Conservation (phyloP, 108 stramenopile species). For the Bacterosira constricta region DNA sequence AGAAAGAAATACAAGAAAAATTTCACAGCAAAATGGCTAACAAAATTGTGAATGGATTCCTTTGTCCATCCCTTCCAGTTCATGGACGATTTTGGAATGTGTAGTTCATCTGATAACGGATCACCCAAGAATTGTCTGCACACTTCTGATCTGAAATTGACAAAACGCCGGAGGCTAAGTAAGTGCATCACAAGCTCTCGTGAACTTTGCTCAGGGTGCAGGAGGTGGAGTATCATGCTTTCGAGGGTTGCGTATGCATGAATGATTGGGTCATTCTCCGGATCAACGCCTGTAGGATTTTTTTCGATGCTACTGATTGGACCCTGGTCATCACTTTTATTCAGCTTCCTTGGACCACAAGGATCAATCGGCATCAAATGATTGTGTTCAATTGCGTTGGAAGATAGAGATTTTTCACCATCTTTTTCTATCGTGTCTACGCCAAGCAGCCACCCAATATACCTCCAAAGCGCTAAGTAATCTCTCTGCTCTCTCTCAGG, state of each 20-base stretch:
- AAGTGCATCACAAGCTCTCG: constrained; percentile 72
- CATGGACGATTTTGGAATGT: constrained; percentile 51
- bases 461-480: constrained; percentile 85
- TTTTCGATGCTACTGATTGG: neutral
- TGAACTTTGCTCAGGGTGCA: constrained; percentile 68
- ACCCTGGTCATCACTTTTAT: neutral
- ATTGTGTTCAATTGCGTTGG: constrained; percentile 10
- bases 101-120: constrained; percentile 67
- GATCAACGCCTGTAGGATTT: neutral
- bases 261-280: constrained; percentile 42
- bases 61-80: constrained; percentile 24
- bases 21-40: neutral
- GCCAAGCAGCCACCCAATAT: constrained; percentile 85
- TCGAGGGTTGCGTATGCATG: constrained; percentile 54
- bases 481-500: constrained; percentile 55
- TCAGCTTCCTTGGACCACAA: constrained; percentile 65
- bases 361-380: constrained; percentile 67
- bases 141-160: constrained; percentile 51
- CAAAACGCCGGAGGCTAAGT: constrained; percentile 43
- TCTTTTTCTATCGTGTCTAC: constrained; percentile 49
- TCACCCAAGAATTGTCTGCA: constrained; percentile 78
- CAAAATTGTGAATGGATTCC: neutral
- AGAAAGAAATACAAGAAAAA: constrained; percentile 35
- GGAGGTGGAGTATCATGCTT: constrained; percentile 47
- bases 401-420: constrained; percentile 9